Evolutionary conservation across 2,329 filamentous ascomycete species (phyloP).

Genomic region (Pseudopyricularia javanii): DNA sequence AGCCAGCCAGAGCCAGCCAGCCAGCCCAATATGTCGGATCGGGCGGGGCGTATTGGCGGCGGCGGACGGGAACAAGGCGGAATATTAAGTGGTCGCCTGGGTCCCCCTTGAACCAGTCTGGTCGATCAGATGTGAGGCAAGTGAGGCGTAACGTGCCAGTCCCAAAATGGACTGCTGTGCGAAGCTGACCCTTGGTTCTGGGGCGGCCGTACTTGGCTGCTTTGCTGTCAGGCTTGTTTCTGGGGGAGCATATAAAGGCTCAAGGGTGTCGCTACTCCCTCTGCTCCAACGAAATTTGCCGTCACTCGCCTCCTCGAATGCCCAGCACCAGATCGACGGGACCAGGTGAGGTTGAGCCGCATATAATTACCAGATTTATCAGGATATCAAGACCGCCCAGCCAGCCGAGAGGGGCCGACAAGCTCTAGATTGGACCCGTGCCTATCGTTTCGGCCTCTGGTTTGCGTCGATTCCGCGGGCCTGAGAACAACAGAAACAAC

Average conservation of each 20-base stretch:
- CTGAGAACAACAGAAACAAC: background rate
- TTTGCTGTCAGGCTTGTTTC: no score
- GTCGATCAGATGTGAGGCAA: background rate
- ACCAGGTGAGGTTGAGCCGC: no score
- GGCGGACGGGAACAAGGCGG: background rate
- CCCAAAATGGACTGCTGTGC: background rate
- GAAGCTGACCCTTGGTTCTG: background rate
- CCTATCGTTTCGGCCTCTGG: background rate
- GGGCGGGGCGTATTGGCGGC: background rate
- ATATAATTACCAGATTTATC: no score
- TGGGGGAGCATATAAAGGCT: no score
- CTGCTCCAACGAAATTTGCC: no score
- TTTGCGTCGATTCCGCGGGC: background rate
- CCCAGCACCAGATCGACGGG: no score
- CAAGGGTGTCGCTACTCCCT: no score
- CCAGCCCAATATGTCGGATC: background rate
- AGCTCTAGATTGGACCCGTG: background rate
- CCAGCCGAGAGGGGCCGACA: no score
- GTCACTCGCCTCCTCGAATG: no score
- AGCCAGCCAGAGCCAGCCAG: background rate
- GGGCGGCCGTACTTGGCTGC: no score
- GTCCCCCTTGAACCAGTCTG: background rate
- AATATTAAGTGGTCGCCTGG: background rate
- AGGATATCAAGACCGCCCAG: no score
- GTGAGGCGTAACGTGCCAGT: background rate